Percentiles rank a stretch among this genome's conserved stretches.
These are phyloP conservation scores for Ceratocystis ficicola DNA, from an alignment of 2,329 filamentous ascomycete species.

Conservation along the genomic window DNA sequence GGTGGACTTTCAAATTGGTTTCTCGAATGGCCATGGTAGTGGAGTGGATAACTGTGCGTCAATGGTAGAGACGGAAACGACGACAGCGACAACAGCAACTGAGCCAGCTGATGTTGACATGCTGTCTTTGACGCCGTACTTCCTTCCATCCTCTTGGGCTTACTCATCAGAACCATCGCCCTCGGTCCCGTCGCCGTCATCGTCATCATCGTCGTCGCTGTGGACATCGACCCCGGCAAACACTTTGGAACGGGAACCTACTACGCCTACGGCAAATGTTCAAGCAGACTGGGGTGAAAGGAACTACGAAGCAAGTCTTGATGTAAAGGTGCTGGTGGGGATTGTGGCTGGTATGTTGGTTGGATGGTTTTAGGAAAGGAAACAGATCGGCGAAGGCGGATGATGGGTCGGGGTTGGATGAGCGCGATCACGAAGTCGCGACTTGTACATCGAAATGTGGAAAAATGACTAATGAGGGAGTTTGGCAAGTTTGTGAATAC, in stretches of 20 bases:
- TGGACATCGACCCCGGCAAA: background rate
- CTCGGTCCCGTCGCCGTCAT: background rate
- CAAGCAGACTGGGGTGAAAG: background rate
- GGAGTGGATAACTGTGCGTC: background rate
- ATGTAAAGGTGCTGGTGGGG: background rate
- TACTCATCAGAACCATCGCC: background rate
- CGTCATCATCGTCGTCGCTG: background rate
- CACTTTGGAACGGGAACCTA: background rate
- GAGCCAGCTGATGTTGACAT: background rate
- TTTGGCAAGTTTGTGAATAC: too few species aligned
- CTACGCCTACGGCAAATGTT: background rate
- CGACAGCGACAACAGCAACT: background rate
- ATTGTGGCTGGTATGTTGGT: background rate
- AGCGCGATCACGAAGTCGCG: background rate
- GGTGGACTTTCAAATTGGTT: slow-evolving; percentile 31
- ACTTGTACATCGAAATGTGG: too few species aligned
- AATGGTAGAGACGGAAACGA: too few species aligned
- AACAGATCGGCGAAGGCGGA: background rate
- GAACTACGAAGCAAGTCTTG: background rate
- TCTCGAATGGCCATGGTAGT: background rate
- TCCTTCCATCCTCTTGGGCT: background rate
- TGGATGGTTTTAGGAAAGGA: background rate
- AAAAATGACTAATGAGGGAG: too few species aligned
- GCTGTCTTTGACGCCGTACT: background rate
- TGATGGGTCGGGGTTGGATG: background rate